phyloP scores from a whole-genome alignment of 2,329 filamentous ascomycete genomes.

The Pseudocercospora pini-densiflorae region DNA sequence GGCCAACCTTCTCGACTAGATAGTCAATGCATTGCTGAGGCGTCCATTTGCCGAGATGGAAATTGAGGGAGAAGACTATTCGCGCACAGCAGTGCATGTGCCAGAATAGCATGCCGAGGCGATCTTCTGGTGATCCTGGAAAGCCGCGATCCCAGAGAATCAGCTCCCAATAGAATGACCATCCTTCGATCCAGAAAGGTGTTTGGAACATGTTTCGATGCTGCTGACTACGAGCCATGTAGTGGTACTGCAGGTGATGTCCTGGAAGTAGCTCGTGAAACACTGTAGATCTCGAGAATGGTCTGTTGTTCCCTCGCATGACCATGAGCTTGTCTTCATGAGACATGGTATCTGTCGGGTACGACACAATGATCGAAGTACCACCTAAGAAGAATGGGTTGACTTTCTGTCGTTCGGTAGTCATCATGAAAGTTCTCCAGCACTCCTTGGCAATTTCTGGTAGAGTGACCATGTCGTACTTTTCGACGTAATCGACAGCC shows the following conservation, averaged over 20 bases:
- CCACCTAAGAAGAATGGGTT: slow-evolving; percentile 66
- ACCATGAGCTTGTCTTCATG: slow-evolving; percentile 63
- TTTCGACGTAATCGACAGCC: slow-evolving; percentile 58
- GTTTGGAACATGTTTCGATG: slow-evolving; percentile 61
- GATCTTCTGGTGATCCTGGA: slow-evolving; percentile 55
- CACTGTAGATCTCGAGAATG: slow-evolving; percentile 62
- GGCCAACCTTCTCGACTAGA: slow-evolving; percentile 61
- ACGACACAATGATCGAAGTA: slow-evolving; percentile 59
- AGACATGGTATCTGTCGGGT: slow-evolving; percentile 58
- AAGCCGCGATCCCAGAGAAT: slow-evolving; percentile 61
- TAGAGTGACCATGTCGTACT: slow-evolving; percentile 61
- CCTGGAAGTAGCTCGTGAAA: slow-evolving; percentile 67
- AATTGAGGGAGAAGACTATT: slow-evolving; percentile 63
- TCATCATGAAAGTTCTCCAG: slow-evolving; percentile 63
- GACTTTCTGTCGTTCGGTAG: slow-evolving; percentile 56
- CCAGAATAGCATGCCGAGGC: slow-evolving; percentile 65
- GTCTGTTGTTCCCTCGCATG: slow-evolving; percentile 63
- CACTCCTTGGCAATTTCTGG: slow-evolving; percentile 58
- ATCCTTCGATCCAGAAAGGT: slow-evolving; percentile 65
- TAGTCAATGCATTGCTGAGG: slow-evolving; percentile 62
- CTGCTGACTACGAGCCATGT: slow-evolving; percentile 52
- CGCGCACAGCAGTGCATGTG: slow-evolving; percentile 65
- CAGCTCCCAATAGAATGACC: slow-evolving; percentile 67
- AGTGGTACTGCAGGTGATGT: slow-evolving; percentile 60
- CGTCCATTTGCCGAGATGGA: slow-evolving; percentile 61